Base-by-base conservation (phyloP, 257 asterid genomes). In the Linderniella brevidens region DNA sequence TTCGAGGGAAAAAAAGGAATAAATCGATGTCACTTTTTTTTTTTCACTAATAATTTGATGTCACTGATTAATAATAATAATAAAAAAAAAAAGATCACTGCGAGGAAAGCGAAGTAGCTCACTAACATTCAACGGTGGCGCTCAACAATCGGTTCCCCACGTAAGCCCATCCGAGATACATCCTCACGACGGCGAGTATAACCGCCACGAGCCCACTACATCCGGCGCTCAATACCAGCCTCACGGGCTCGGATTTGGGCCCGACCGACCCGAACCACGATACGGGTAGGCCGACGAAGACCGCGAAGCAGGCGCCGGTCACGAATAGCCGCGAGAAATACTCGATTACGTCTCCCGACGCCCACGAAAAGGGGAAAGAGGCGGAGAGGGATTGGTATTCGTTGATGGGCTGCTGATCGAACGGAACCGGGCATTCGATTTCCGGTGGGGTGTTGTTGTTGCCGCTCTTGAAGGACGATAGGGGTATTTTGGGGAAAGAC, bases 161-260 rank as follows among this genome's bases (percentile, higher is more conserved):
- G 58, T 87, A 87, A 45, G 95, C 97, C 97, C 97, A 87, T 25
- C 97, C 97, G 49, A 87, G 68, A 56, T 87, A 87, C 95, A 87
- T 87, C 68, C 95, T 71, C 16, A 87, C 75, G 48, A 77, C 92
- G 37, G 78, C 93, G 48, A 82, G 73, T 48, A 79, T 87, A 13
- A 68, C 86, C 46, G 67, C 63, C 54, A 75, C 64, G 52, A 79
- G 50, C 45, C 97, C 97, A 62, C 80, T 80, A 0, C 82, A 74
- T 42, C 51, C 68, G 11, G 83, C 73, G 13, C 72, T 78, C 62
- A 70, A 41, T 5, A 68, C 37, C 9, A 70, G 66, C 11, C 62
- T 58, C 41, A 87, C 3, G 45, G 97, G 81, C 55, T 81, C 84
- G 20, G 72, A 40, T n/a, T 69, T 66, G 49, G 75, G 76, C 14